Conservation (phyloP, 2,329 filamentous ascomycete genomes). For the Hymenoscyphus albidus region DNA sequence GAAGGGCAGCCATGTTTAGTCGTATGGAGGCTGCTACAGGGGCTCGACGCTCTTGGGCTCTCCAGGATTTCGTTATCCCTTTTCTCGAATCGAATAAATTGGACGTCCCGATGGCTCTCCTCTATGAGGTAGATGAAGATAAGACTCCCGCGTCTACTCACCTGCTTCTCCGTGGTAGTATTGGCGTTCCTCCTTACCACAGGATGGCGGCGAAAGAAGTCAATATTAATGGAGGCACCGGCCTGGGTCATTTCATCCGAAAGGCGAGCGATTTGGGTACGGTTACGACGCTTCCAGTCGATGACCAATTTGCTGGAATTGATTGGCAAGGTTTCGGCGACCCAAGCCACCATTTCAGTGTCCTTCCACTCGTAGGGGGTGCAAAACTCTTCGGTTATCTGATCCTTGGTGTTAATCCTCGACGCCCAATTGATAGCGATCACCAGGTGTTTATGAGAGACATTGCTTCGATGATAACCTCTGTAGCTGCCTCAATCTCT, state of each 20-base stretch:
- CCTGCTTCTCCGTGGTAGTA: constrained; percentile 19
- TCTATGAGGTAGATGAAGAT: constrained; percentile 30
- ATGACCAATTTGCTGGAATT: constrained; percentile 25
- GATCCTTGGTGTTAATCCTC: constrained; percentile 28
- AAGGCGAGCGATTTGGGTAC: constrained; percentile 17
- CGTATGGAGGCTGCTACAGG: constrained; percentile 18
- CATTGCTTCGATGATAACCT: constrained; percentile 24
- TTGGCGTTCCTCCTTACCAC: constrained; percentile 27
- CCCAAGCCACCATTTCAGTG: constrained; percentile 23
- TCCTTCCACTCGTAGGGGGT: constrained; percentile 24
- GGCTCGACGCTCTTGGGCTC: constrained; percentile 8
- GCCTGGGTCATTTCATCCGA: constrained; percentile 25
- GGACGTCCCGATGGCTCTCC: constrained; percentile 30
- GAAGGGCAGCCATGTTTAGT: constrained; percentile 27
- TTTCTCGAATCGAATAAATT: constrained; percentile 23
- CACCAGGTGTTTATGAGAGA: constrained; percentile 28
- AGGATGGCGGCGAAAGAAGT: constrained; percentile 18
- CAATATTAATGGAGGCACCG: constrained; percentile 22
- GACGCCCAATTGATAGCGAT: constrained; percentile 27
- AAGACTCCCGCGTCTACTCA: constrained; percentile 10
- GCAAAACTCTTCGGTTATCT: constrained; percentile 26
- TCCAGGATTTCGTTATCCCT: constrained; percentile 23
- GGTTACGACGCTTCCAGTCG: constrained; percentile 23
- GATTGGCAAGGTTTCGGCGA: constrained; percentile 27
- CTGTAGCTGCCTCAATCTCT: constrained; percentile 24